These are phyloP conservation scores for Trichophyton schoenleinii DNA, from an alignment of 2,329 filamentous ascomycete genomes.

Conservation along the genomic window DNA sequence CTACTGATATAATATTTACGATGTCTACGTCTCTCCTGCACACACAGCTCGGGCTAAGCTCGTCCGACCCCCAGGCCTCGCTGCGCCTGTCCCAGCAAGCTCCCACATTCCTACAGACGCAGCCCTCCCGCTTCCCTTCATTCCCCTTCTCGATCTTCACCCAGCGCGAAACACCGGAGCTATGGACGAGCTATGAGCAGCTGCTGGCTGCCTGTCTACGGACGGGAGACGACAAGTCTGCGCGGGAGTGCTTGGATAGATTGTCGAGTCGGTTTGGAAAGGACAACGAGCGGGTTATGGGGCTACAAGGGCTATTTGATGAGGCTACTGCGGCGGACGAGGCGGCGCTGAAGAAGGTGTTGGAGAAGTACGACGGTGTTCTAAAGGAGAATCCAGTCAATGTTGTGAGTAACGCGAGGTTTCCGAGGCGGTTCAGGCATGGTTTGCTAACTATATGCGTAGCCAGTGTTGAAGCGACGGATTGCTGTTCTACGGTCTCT, in stretches of 20 bases:
- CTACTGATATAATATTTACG: neutral
- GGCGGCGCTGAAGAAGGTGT: slow-evolving; percentile 52
- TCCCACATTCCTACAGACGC: slow-evolving; percentile 34
- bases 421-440: neutral
- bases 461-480: slow-evolving; percentile 76
- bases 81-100: slow-evolving; percentile 34
- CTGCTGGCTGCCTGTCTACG: slow-evolving; percentile 72
- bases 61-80: slow-evolving; percentile 35
- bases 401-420: slow-evolving; percentile 43
- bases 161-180: slow-evolving; percentile 56
- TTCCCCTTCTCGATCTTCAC: slow-evolving; percentile 42
- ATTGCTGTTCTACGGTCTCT: slow-evolving; percentile 67
- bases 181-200: slow-evolving; percentile 80
- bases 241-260: slow-evolving; percentile 60
- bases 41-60: slow-evolving; percentile 8
- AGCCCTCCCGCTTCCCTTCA: slow-evolving; percentile 35
- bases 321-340: slow-evolving; percentile 64
- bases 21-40: neutral
- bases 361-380: slow-evolving; percentile 66
- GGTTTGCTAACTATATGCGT: neutral
- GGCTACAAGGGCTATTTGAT: slow-evolving; percentile 66
- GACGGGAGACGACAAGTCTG: slow-evolving; percentile 68
- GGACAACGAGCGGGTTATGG: slow-evolving; percentile 75
- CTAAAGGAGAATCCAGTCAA: slow-evolving; percentile 64
- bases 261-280: slow-evolving; percentile 69